These are phyloP conservation scores for Oehlia diaphana DNA, from an alignment of 192 early-diverging fungal genomes.

Conservation along the genomic window DNA sequence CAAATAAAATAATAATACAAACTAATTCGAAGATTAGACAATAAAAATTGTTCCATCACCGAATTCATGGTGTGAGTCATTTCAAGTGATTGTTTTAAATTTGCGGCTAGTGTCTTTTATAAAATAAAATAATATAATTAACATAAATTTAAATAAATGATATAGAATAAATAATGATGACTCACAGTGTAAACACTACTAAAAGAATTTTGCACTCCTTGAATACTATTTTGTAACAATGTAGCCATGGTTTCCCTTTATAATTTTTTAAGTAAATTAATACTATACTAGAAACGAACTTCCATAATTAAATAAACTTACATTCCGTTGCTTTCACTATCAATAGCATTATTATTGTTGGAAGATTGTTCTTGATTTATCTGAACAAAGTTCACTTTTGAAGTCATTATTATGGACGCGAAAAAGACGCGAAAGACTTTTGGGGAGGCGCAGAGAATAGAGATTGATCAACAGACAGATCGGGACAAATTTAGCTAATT, in stretches of 20 bases:
- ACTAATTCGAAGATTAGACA: conserved; percentile 41
- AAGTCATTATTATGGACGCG: background rate
- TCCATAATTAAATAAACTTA: background rate
- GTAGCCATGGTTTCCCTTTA: background rate
- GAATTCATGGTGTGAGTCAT: conserved; percentile 46
- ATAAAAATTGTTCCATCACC: conserved; percentile 42
- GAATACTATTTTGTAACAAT: background rate
- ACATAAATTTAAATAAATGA: background rate
- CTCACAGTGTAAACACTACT: conserved; percentile 9
- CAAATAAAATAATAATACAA: conserved; percentile 19
- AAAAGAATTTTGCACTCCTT: conserved; percentile 22
- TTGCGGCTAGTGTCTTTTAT: conserved; percentile 38
- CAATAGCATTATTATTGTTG: background rate
- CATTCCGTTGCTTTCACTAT: background rate
- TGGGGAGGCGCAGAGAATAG: too few relatives aligned
- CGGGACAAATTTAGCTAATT: too few relatives aligned
- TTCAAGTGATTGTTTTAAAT: conserved; percentile 40
- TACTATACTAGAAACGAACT: background rate
- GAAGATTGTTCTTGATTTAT: background rate
- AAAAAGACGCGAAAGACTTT: background rate
- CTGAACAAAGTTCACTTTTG: background rate
- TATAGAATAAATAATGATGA: background rate
- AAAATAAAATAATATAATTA: background rate
- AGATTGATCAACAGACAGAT: too few relatives aligned
- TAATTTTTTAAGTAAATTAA: background rate